phyloP scores from a whole-genome alignment of 129 eudicot species.

The Centrapalus pauciflorus region DNA sequence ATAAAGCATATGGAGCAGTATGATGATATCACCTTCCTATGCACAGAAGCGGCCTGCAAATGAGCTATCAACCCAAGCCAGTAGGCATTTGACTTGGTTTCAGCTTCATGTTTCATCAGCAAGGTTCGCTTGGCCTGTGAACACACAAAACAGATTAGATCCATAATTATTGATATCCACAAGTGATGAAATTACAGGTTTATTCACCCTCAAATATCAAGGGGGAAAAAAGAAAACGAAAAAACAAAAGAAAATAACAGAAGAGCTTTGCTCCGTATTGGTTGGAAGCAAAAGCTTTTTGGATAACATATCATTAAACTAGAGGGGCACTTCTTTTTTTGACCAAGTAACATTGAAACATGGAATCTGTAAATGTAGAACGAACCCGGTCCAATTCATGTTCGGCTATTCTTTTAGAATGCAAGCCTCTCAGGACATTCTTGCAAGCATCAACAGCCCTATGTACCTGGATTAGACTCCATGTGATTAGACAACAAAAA shows the following conservation, averaged over 20 bases:
- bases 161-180: conserved; percentile 6
- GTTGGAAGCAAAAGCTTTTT: no score
- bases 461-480: conserved; percentile 53
- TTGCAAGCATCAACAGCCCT: conserved; percentile 99
- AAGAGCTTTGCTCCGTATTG: no score
- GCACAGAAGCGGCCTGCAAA: conserved; percentile 93
- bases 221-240: background rate
- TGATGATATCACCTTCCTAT: conserved; percentile 59
- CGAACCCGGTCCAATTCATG: conserved; percentile 95
- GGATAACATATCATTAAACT: no score
- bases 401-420: conserved; percentile 64
- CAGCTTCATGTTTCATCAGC: conserved; percentile 98
- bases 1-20: no score
- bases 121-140: conserved; percentile 81
- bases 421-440: conserved; percentile 86
- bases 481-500: conserved; percentile 12
- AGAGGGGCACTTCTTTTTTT: no score
- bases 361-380: background rate
- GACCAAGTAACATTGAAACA: no score
- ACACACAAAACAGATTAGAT: conserved; percentile 10
- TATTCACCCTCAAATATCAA: background rate
- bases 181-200: background rate
- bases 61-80: conserved; percentile 97
- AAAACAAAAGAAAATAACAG: no score
- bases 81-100: conserved; percentile 89